These are phyloP conservation scores for Pseudogymnoascus sp. DNA, from an alignment of 2,329 filamentous ascomycete genomes.

Conservation along the genomic window DNA sequence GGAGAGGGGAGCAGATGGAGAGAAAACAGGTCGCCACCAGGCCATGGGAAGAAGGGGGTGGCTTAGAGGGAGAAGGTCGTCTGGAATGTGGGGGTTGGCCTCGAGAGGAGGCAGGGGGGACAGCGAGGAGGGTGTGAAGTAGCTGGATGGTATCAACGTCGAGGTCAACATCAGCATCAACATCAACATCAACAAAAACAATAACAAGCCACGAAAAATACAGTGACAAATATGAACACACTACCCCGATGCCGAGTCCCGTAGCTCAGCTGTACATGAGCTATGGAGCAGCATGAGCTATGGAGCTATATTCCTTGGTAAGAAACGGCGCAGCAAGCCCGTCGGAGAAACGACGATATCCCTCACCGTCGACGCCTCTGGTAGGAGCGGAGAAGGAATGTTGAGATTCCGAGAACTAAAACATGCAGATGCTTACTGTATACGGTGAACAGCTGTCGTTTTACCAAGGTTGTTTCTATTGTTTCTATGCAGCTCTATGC, in stretches of 20 bases:
- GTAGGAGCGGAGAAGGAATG: not conserved
- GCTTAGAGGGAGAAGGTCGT: not conserved
- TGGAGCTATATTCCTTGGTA: not conserved
- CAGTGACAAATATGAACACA: not conserved
- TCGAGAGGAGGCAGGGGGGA: too few relatives aligned
- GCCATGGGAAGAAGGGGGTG: not conserved
- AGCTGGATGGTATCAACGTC: not conserved
- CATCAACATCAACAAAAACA: not conserved
- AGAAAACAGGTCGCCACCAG: not conserved
- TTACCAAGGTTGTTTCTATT: not conserved
- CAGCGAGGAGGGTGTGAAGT: not conserved
- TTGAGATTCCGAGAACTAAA: not conserved
- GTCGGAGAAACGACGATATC: constrained; percentile 24
- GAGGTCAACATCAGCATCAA: not conserved
- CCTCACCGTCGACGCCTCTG: not conserved
- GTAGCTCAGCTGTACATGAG: not conserved
- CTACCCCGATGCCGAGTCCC: not conserved
- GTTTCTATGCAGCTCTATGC: not conserved
- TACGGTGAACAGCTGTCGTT: not conserved
- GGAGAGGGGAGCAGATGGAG: not conserved
- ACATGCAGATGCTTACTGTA: not conserved
- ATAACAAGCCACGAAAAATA: not conserved
- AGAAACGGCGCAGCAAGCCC: constrained; percentile 9
- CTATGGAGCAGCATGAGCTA: not conserved
- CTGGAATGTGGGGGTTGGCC: not conserved